Conservation (phyloP, 345 rosid genomes). For the Eucalyptus urophylla region DNA sequence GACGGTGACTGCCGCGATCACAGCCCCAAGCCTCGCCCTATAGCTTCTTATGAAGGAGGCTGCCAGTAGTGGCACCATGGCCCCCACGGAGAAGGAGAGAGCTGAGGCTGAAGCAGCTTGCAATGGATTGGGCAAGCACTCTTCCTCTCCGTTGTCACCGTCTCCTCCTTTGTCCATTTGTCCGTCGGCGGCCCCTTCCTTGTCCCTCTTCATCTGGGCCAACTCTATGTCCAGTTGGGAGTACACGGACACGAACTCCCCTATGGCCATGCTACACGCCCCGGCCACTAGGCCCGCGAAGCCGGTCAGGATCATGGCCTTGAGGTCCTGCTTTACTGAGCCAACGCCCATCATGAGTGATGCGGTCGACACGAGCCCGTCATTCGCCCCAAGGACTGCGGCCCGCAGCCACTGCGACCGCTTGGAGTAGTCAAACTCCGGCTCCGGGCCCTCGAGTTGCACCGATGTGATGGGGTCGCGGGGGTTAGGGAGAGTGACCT, state of each 20-base stretch:
- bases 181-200: neutral
- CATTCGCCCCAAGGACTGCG: constrained; percentile 90
- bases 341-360: constrained; percentile 92
- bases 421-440: constrained; percentile 56
- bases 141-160: constrained; percentile 16
- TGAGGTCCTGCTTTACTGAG: constrained; percentile 70
- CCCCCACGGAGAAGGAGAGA: constrained; percentile 67
- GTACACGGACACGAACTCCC: constrained; percentile 87
- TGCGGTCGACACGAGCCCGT: constrained; percentile 80
- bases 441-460: constrained; percentile 4
- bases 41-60: constrained; percentile 67
- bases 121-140: constrained; percentile 56
- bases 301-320: constrained; percentile 75
- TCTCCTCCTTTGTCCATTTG: neutral
- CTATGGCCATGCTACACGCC: constrained; percentile 97
- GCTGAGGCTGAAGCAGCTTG: constrained; percentile 92
- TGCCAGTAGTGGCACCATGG: constrained; percentile 72
- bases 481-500: neutral
- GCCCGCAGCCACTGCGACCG: constrained; percentile 94
- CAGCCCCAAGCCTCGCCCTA: constrained; percentile 46
- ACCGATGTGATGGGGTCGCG: neutral
- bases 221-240: constrained; percentile 75
- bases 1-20: constrained; percentile 46
- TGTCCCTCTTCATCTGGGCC: constrained; percentile 58
- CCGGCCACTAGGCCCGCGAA: constrained; percentile 90